Percentiles rank a stretch among this genome's conserved stretches.
These are phyloP conservation scores for Saccharomyces pastorianus DNA, from an alignment of 1,139 yeast genomes.

Conservation along the genomic window DNA sequence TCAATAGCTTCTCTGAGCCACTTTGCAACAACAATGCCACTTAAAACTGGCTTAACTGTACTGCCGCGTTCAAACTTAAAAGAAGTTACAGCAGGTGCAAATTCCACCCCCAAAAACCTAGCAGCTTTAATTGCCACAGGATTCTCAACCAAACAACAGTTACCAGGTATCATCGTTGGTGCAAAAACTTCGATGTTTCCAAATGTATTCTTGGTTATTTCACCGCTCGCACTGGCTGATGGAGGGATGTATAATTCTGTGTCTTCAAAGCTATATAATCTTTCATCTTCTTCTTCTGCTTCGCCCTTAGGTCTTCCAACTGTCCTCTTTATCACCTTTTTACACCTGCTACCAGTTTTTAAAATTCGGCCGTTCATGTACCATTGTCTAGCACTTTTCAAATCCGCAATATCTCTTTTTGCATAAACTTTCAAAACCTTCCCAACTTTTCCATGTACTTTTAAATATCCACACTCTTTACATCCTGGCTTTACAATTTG, in stretches of 20 bases:
- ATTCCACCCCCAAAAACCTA: slow-evolving; percentile 58
- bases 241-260: slow-evolving; percentile 67
- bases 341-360: slow-evolving; percentile 60
- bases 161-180: slow-evolving; percentile 73
- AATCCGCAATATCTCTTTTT: slow-evolving; percentile 52
- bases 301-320: slow-evolving; percentile 28
- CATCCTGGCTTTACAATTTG: slow-evolving; percentile 57
- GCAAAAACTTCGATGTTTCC: slow-evolving; percentile 79
- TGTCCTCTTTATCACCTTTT: slow-evolving; percentile 38
- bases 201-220: slow-evolving; percentile 63
- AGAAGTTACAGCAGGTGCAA: slow-evolving; percentile 80
- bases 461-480: slow-evolving; percentile 66
- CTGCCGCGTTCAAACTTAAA: slow-evolving; percentile 55
- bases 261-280: slow-evolving; percentile 70
- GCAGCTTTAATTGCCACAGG: slow-evolving; percentile 64
- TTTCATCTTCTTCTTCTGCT: slow-evolving; percentile 43
- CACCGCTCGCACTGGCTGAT: slow-evolving; percentile 43
- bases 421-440: slow-evolving; percentile 49
- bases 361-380: slow-evolving; percentile 70
- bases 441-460: slow-evolving; percentile 35
- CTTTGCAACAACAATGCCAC: slow-evolving; percentile 68
- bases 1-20: slow-evolving; percentile 62
- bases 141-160: slow-evolving; percentile 57
- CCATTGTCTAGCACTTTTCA: slow-evolving; percentile 81
- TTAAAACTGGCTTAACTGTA: slow-evolving; percentile 55